Evolutionary conservation across 495 filamentous ascomycete genomes (phyloP).

Genomic region (Chaetomium fimeti): DNA sequence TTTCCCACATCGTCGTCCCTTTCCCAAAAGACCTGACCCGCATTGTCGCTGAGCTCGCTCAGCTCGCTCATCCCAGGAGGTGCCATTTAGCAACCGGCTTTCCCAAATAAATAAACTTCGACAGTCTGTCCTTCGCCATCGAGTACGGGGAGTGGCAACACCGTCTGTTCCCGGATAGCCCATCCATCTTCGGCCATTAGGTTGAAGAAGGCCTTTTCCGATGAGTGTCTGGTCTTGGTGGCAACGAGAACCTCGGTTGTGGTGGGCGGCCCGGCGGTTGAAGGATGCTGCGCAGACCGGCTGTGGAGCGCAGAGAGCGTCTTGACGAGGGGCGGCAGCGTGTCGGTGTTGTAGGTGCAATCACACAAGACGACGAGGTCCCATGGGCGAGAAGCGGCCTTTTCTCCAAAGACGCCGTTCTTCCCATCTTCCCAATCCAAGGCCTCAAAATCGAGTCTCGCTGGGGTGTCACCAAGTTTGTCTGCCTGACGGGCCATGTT

Average conservation of each 20-base stretch:
- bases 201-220: conserved; percentile 76
- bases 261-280: not conserved
- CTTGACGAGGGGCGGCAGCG: conserved; percentile 68
- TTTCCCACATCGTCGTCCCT: no score
- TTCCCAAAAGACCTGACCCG: not conserved
- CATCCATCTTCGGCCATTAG: conserved; percentile 65
- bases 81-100: not conserved
- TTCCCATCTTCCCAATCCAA: conserved; percentile 70
- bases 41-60: not conserved
- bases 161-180: conserved; percentile 45
- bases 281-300: conserved; percentile 22
- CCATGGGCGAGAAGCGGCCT: conserved; percentile 46
- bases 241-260: conserved; percentile 61
- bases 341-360: conserved; percentile 93
- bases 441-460: conserved; percentile 51
- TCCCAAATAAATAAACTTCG: conserved; percentile 56
- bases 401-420: conserved; percentile 37
- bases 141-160: conserved; percentile 57
- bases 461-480: conserved; percentile 1
- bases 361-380: conserved; percentile 83
- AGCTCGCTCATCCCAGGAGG: no score
- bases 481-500: conserved; percentile 39
- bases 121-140: conserved; percentile 58
- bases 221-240: conserved; percentile 81
- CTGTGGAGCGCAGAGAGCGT: conserved; percentile 58